These are phyloP conservation scores for Triangularia verruculosa DNA, from an alignment of 2,329 filamentous ascomycete species.

Conservation along the genomic window DNA sequence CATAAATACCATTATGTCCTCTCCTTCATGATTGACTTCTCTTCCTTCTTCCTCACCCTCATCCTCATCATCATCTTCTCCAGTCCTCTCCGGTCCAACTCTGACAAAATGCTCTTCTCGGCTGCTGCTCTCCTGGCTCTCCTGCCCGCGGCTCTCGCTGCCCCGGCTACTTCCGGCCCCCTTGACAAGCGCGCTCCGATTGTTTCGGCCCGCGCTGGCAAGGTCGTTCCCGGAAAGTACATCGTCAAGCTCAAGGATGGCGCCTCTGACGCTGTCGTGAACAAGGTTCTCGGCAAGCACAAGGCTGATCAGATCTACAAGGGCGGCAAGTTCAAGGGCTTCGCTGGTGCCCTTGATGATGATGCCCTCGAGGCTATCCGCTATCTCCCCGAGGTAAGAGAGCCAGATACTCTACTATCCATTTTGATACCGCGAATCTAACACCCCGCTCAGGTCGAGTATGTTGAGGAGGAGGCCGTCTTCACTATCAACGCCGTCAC, in stretches of 20 bases:
- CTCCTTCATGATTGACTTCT: neutral
- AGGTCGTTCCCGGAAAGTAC: constrained; percentile 41
- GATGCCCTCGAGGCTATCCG: constrained; percentile 26
- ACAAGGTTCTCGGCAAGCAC: constrained; percentile 26
- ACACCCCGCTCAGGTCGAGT: constrained; percentile 30
- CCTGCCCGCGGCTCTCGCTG: constrained; percentile 35
- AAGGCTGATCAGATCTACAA: constrained; percentile 30
- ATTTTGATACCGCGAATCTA: neutral
- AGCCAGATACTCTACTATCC: neutral
- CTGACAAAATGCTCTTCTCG: constrained; percentile 36
- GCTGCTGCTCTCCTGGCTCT: constrained; percentile 36
- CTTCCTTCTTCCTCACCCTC: constrained; percentile 2
- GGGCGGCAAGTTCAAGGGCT: constrained; percentile 30
- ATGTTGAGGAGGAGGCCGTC: constrained; percentile 33
- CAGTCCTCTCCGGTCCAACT: constrained; percentile 8
- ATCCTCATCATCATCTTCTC: constrained; percentile 14
- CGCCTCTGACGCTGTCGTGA: constrained; percentile 20
- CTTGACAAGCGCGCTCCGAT: constrained; percentile 34
- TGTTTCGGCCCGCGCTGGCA: constrained; percentile 35
- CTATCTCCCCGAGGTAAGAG: constrained; percentile 26
- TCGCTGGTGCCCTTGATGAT: constrained; percentile 28
- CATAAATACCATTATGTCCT: constrained; percentile 19
- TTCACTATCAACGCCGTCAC: constrained; percentile 30
- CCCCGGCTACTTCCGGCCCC: constrained; percentile 11
- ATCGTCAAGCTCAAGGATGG: constrained; percentile 45